A percentile compares a stretch with the other conserved stretches of the same genome.
These are phyloP conservation scores for Symbiodinium pilosum DNA, from an alignment of 73 alveolate species.

Conservation along the genomic window DNA sequence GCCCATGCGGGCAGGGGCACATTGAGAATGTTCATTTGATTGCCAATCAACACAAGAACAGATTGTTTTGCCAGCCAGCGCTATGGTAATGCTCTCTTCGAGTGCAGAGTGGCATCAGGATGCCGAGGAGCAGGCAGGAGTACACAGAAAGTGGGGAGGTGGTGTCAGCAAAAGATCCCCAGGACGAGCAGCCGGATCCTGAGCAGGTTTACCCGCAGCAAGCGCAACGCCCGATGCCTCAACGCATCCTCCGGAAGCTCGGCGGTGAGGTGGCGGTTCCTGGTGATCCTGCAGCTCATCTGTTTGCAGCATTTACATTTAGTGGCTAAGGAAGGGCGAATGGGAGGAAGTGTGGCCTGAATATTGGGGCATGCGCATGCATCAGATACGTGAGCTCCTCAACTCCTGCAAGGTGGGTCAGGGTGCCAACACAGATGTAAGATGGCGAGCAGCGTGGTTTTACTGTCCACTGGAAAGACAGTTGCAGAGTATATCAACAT, in stretches of 20 bases:
- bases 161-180: not conserved
- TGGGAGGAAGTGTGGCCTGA: constrained; percentile 55
- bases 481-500: no score
- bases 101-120: not conserved
- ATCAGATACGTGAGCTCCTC: constrained; percentile 57
- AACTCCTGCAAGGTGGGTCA: constrained; percentile 45
- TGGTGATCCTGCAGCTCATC: no score
- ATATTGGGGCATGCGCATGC: constrained; percentile 88
- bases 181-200: not conserved
- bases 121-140: not conserved
- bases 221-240: not conserved
- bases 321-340: constrained; percentile 37
- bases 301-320: no score
- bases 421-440: no score
- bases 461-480: no score
- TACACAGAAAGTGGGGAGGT: not conserved
- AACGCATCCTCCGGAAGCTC: not conserved
- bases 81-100: not conserved
- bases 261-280: not conserved
- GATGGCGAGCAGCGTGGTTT: no score
- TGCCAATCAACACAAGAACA: no score
- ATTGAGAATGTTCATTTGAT: no score
- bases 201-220: not conserved
- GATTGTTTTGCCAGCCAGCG: no score
- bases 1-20: no score